phyloP scores from a whole-genome alignment of 2,329 filamentous ascomycete species.

The Monilinia fructigena region DNA sequence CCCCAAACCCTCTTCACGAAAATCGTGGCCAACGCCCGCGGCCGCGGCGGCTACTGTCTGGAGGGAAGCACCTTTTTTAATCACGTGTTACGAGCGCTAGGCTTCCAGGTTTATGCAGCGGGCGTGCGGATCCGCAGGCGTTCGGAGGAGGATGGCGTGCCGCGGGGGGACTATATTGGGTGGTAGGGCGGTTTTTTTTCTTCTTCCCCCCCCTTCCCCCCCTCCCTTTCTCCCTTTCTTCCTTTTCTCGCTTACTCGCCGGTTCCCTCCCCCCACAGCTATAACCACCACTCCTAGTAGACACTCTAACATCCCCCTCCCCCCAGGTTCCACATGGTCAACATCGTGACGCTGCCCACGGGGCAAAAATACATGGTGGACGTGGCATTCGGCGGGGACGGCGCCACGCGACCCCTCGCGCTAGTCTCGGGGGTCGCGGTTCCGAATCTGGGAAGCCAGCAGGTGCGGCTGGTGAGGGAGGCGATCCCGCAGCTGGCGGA shows the following conservation, averaged over 20 bases:
- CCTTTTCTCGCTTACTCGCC: neutral
- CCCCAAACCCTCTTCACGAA: conserved; percentile 36
- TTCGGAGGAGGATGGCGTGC: conserved; percentile 28
- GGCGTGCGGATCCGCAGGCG: conserved; percentile 43
- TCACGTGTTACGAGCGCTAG: conserved; percentile 51
- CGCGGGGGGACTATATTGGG: conserved; percentile 33
- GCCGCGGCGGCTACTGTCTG: conserved; percentile 61
- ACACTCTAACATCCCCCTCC: neutral
- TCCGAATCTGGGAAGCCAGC: conserved; percentile 52
- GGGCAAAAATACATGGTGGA: conserved; percentile 54
- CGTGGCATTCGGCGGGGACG: conserved; percentile 64
- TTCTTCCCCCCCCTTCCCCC: too few species aligned
- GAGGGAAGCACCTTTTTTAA: conserved; percentile 56
- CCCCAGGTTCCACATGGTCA: conserved; percentile 56
- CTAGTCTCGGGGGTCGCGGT: conserved; percentile 44
- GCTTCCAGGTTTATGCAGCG: conserved; percentile 54
- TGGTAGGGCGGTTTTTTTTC: conserved; percentile 29
- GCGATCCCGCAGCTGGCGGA: conserved; percentile 48
- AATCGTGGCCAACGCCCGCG: conserved; percentile 33
- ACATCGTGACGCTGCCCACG: conserved; percentile 55
- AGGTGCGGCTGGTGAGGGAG: conserved; percentile 54
- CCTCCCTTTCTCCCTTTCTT: neutral
- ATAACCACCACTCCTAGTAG: neutral
- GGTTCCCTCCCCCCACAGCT: too few species aligned
- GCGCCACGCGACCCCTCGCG: conserved; percentile 56